A percentile compares a stretch with the other conserved stretches of the same genome.
Evolutionary conservation across 495 filamentous ascomycete genomes (phyloP).

Genomic region (Penicillium goetzii): DNA sequence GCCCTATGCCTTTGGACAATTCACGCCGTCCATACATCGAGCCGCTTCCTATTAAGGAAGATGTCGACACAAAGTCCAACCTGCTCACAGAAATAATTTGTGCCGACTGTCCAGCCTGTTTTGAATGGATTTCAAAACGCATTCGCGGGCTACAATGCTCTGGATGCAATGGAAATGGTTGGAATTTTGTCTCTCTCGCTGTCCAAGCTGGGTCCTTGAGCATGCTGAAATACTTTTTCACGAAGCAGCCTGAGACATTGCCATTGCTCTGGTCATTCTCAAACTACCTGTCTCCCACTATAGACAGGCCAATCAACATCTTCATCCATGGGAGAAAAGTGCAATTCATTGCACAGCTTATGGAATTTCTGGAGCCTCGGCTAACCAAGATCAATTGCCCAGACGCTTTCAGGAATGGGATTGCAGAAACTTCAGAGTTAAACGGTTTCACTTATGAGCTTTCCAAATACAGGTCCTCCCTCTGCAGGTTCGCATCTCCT

Average conservation of each 20-base stretch:
- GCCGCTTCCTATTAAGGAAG: not conserved
- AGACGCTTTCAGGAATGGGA: not conserved
- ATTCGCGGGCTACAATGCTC: not conserved
- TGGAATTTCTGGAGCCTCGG: not conserved
- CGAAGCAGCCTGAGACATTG: conserved; percentile 1
- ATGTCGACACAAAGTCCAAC: not conserved
- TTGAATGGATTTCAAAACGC: not conserved
- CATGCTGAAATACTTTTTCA: not conserved
- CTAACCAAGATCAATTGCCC: not conserved
- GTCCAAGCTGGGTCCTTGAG: not conserved
- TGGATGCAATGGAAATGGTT: not conserved
- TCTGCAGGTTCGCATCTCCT: not conserved
- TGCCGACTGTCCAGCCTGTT: not conserved
- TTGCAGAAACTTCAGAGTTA: not conserved
- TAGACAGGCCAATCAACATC: not conserved
- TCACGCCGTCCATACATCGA: not conserved
- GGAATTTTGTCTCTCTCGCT: not conserved
- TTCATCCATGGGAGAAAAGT: not conserved
- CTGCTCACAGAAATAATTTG: not conserved
- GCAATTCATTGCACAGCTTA: not conserved
- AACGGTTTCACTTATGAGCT: not conserved
- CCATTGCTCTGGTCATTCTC: not conserved
- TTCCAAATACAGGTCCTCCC: not conserved
- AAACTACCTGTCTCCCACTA: not conserved
- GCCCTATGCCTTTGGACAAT: not conserved